These are phyloP conservation scores for Gonapodya prolifera DNA, from an alignment of 192 early-diverging fungal genomes.

Conservation along the genomic window DNA sequence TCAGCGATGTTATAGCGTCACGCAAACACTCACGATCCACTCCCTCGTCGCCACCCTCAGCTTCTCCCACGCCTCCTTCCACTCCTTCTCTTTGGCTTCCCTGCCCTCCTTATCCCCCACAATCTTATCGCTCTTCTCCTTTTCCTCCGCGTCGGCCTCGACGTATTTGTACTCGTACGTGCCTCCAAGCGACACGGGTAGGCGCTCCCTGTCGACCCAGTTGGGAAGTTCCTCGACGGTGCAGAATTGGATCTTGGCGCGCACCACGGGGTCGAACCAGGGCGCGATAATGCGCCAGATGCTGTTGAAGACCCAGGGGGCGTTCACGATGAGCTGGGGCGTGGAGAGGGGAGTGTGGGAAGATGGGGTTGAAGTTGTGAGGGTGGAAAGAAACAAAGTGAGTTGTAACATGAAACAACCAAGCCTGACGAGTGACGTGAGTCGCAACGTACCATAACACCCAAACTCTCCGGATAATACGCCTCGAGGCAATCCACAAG, in stretches of 20 bases:
- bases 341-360: too few species aligned
- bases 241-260: slow-evolving; percentile 69
- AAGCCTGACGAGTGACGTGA: too few species aligned
- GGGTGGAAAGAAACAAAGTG: too few species aligned
- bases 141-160: slow-evolving; percentile 28
- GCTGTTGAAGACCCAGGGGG: slow-evolving; percentile 78
- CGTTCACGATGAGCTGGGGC: slow-evolving; percentile 69
- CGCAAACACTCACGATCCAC: background rate
- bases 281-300: slow-evolving; percentile 74
- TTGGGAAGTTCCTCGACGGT: slow-evolving; percentile 39
- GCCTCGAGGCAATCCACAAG: slow-evolving; percentile 68
- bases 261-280: slow-evolving; percentile 80
- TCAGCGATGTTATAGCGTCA: too few species aligned
- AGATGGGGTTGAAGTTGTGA: too few species aligned
- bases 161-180: slow-evolving; percentile 40
- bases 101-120: background rate
- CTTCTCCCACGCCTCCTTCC: background rate
- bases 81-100: background rate
- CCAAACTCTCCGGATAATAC: slow-evolving; percentile 85
- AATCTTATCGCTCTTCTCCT: slow-evolving; percentile 29
- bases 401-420: too few species aligned
- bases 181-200: slow-evolving; percentile 53
- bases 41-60: background rate
- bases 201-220: slow-evolving; percentile 43
- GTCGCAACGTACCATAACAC: slow-evolving; percentile 31